Conservation (phyloP, 164 flowering plant species). For the Saururus chinensis region DNA sequence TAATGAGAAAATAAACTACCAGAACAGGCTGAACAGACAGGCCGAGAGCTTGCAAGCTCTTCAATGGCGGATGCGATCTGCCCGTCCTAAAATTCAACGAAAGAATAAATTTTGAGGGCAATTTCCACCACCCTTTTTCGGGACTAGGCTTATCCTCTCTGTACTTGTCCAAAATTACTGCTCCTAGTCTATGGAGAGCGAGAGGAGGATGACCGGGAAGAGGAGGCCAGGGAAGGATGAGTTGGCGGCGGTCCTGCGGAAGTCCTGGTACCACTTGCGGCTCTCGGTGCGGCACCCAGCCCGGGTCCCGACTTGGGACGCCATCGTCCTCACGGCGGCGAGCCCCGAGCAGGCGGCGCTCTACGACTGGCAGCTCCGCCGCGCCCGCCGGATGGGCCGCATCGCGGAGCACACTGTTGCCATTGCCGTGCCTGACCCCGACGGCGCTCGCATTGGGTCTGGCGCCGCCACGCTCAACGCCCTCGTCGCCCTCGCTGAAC, state of each 20-base stretch:
- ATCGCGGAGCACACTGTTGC: constrained; percentile 71
- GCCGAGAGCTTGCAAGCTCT: no score
- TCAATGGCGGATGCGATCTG: no score
- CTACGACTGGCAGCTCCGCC: constrained; percentile 83
- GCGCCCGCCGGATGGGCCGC: constrained; percentile 86
- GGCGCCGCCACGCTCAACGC: constrained; percentile 96
- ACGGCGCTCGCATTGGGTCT: constrained; percentile 90
- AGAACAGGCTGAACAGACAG: no score
- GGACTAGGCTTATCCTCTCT: no score
- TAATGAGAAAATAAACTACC: no score
- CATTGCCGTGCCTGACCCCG: constrained; percentile 88
- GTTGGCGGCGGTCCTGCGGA: constrained; percentile 37
- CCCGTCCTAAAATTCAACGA: not conserved
- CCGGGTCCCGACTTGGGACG: constrained; percentile 97
- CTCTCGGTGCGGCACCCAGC: constrained; percentile 75
- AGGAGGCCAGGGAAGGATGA: constrained; percentile 21
- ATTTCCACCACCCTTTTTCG: no score
- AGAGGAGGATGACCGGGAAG: not conserved
- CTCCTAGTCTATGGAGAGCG: not conserved
- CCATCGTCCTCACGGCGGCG: constrained; percentile 88
- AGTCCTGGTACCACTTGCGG: constrained; percentile 81
- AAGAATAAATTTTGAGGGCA: not conserved
- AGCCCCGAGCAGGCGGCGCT: constrained; percentile 95
- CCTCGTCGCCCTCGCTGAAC: constrained; percentile 45
- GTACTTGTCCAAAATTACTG: no score